Percentiles rank a stretch among this genome's conserved stretches.
Evolutionary conservation across 1,284 basidiomycete genomes (phyloP).

Genomic region (Cutaneotrichosporon daszewskae): DNA sequence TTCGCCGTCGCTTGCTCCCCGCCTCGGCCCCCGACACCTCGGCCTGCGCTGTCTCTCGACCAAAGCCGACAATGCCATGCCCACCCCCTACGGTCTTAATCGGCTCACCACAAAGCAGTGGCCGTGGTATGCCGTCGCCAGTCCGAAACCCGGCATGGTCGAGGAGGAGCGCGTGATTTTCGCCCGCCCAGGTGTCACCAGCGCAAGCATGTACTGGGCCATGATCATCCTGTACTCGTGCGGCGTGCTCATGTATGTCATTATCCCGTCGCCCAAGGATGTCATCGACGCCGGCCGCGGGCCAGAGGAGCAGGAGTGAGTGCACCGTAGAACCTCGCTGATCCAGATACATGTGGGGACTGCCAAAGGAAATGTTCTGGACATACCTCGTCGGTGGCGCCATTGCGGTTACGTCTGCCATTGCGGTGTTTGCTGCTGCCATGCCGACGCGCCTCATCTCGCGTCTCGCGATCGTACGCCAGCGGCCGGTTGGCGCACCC

Average conservation of each 20-base stretch:
- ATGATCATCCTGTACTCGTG: constrained; percentile 2
- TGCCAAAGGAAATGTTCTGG: constrained; percentile 7
- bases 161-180: constrained; percentile 21
- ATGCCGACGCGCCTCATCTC: constrained; percentile 10
- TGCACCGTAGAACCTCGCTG: constrained; percentile 6
- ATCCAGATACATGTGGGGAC: constrained; percentile 7
- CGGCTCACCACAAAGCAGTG: constrained; percentile 8
- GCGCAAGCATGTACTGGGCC: constrained; percentile 9
- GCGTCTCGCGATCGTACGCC: constrained; percentile 13
- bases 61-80: not conserved
- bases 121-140: constrained; percentile 14
- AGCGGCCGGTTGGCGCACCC: not conserved
- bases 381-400: constrained; percentile 4
- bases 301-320: constrained; percentile 6
- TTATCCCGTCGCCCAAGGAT: constrained; percentile 8
- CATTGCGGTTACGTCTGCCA: not conserved
- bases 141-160: constrained; percentile 1
- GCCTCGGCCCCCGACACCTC: too few species aligned
- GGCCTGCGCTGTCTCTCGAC: not conserved
- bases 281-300: constrained; percentile 1
- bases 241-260: constrained; percentile 2
- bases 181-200: constrained; percentile 5
- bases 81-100: too few species aligned
- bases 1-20: too few species aligned
- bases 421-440: constrained; percentile 3